Evolutionary conservation across 164 flowering plant genomes (phyloP), one percentile per base, ranked within the genome.

Genomic region (Houttuynia cordata): DNA sequence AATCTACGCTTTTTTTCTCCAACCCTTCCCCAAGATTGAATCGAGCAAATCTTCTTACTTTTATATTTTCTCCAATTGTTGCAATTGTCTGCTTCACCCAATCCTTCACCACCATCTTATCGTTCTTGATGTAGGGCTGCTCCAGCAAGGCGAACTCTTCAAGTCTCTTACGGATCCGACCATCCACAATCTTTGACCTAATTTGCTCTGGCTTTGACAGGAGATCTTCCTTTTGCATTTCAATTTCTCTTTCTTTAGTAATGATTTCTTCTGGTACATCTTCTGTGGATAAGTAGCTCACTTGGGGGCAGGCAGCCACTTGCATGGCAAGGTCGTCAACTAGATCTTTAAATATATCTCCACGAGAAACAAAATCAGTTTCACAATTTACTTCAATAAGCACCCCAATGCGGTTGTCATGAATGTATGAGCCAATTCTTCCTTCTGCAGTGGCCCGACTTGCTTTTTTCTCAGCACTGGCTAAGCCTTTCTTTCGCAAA

Each of bases 311-410:
- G 41, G 99, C 99, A 74, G 96, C 99, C 40, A 82, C 97, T 83
- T 94, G 99, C 99, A 94, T 94, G 71, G 99, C 95, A n/a, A 94
- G 70, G 77, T 94, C 99, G 62, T 94, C 97, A 37, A 94, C 97
- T 58, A 94, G 72, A 73, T 86, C 95, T 81, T 80, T 84, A 71
- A 94, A 94, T 66, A 90, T 90, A 25, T 94, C 99, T 40, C 99
- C 99, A 1, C 97, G 86, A 45, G 99, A 83, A 40, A 94, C 97
- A 70, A 94, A 94, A 75, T 94, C 99, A 14, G 99, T 94, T 78
- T 94, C 99, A 73, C 99, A 90, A 66, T 90, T 90, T 25, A 90
- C 99, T 65, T 94, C 99, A 56, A 94, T 70, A n/a, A 94, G 76
- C 67, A 94, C 76, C 13, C 99, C 97, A 22, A 94, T 90, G 59